Evolutionary conservation across 371 early-diverging fungal species (phyloP).

Genomic region (Parasitella parasitica): DNA sequence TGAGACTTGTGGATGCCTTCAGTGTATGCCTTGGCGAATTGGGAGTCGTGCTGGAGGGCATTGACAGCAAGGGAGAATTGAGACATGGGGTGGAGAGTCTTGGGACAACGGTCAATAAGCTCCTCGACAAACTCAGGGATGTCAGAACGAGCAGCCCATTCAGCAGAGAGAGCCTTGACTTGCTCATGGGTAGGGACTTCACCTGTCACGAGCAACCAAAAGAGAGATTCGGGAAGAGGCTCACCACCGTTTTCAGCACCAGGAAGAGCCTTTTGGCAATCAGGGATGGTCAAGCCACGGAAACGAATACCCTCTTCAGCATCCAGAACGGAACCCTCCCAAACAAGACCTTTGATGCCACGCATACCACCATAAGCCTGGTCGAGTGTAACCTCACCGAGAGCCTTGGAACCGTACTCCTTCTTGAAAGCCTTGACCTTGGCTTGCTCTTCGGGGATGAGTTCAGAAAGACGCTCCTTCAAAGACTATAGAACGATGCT

Average conservation of each 20-base stretch:
- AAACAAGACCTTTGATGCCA: conserved; percentile 98
- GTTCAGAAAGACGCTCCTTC: conserved; percentile 90
- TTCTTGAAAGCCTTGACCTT: conserved; percentile 93
- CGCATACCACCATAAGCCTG: conserved; percentile 99
- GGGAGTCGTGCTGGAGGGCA: conserved; percentile 93
- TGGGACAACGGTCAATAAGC: conserved; percentile 95
- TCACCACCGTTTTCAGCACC: conserved; percentile 84
- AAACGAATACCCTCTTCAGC: conserved; percentile 98
- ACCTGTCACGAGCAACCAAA: conserved; percentile 97
- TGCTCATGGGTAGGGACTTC: conserved; percentile 96
- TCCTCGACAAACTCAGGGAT: conserved; percentile 94
- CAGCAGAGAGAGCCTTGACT: conserved; percentile 87
- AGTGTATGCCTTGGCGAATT: conserved; percentile 96
- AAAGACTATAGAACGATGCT: conserved; percentile 62
- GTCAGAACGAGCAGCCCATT: conserved; percentile 93
- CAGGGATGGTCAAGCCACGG: conserved; percentile 95
- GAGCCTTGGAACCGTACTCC: conserved; percentile 84
- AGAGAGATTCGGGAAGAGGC: conserved; percentile 96
- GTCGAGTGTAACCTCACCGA: conserved; percentile 96
- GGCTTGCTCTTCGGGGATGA: conserved; percentile 93
- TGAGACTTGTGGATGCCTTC: conserved; percentile 91
- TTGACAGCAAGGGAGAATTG: conserved; percentile 96
- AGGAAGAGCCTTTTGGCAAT: conserved; percentile 92
- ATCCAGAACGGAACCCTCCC: conserved; percentile 97
- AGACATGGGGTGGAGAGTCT: conserved; percentile 98